Evolutionary conservation across 2,329 filamentous ascomycete genomes (phyloP).

Genomic region (Dothideomycetes sp.): DNA sequence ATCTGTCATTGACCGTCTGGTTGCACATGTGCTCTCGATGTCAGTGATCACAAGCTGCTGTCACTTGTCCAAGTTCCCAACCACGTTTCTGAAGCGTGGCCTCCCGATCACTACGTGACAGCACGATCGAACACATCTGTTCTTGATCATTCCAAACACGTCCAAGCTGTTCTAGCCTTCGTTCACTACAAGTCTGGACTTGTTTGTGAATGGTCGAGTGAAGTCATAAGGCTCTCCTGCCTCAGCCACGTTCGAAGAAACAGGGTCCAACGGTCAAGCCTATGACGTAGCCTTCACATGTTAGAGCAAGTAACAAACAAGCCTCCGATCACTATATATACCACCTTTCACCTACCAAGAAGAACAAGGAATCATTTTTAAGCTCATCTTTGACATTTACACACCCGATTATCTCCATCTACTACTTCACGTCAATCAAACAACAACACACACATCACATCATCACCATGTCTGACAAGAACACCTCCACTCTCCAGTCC

Average conservation of each 20-base stretch:
- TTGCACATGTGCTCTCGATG: too few species aligned
- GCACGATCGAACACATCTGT: too few species aligned
- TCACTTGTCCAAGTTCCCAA: too few species aligned
- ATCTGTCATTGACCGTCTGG: too few species aligned
- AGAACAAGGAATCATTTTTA: too few species aligned
- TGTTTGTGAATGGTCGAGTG: too few species aligned
- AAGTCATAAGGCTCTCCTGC: constrained; percentile 10
- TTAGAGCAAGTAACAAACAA: not conserved
- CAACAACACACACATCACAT: not conserved
- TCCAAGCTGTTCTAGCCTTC: too few species aligned
- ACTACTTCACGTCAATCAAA: not conserved
- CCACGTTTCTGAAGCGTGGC: too few species aligned
- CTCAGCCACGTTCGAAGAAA: constrained; percentile 4
- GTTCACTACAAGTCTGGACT: too few species aligned
- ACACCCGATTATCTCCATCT: not conserved
- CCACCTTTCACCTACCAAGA: not conserved
- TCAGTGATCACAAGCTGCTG: too few species aligned
- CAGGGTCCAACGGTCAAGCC: constrained; percentile 6
- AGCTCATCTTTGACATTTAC: not conserved
- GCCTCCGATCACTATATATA: not conserved
- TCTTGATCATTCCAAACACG: too few species aligned
- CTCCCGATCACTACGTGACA: too few species aligned
- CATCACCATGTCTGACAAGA: constrained; percentile 43
- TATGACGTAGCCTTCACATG: constrained; percentile 11
- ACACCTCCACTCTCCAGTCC: constrained; percentile 70